These are phyloP conservation scores for Neonothopanus nambi DNA, from an alignment of 1,284 basidiomycete species.

Conservation along the genomic window DNA sequence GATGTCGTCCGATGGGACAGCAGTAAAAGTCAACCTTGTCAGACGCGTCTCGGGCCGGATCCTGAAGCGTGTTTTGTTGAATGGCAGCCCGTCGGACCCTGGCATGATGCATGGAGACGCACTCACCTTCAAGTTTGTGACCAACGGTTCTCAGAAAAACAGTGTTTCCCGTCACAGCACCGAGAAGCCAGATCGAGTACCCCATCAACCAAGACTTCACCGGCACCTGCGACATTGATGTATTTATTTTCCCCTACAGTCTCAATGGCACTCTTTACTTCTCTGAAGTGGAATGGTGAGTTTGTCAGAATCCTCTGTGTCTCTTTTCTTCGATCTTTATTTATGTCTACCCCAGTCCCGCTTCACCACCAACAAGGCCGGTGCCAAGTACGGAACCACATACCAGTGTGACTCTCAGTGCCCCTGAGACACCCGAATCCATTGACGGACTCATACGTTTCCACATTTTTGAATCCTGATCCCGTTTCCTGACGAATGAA, in stretches of 20 bases:
- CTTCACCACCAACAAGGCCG: conserved; percentile 47
- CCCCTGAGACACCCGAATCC: conserved; percentile 51
- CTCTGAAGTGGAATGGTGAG: conserved; percentile 38
- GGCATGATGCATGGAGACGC: too few relatives aligned
- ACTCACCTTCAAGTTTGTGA: too few relatives aligned
- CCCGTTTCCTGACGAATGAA: conserved; percentile 4
- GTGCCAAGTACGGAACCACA: too few relatives aligned
- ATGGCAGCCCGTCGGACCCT: too few relatives aligned
- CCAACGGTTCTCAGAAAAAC: conserved; percentile 38
- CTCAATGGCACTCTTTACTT: conserved; percentile 37
- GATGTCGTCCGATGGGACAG: too few relatives aligned
- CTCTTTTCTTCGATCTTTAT: conserved; percentile 49
- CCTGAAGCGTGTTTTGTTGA: too few relatives aligned
- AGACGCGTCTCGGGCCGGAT: too few relatives aligned
- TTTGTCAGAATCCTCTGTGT: conserved; percentile 41
- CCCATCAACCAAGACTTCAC: conserved; percentile 45
- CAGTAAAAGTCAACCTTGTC: too few relatives aligned
- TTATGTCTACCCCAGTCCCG: conserved; percentile 28
- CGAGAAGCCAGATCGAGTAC: conserved; percentile 26
- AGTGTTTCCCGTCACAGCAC: conserved; percentile 51
- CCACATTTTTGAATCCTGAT: neutral
- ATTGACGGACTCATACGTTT: conserved; percentile 44
- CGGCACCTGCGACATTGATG: conserved; percentile 48
- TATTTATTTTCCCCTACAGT: conserved; percentile 29
- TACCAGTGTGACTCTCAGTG: conserved; percentile 54